Base-by-base conservation (phyloP, 768 basidiomycete species). In the Rhodotorula kratochvilovae region DNA sequence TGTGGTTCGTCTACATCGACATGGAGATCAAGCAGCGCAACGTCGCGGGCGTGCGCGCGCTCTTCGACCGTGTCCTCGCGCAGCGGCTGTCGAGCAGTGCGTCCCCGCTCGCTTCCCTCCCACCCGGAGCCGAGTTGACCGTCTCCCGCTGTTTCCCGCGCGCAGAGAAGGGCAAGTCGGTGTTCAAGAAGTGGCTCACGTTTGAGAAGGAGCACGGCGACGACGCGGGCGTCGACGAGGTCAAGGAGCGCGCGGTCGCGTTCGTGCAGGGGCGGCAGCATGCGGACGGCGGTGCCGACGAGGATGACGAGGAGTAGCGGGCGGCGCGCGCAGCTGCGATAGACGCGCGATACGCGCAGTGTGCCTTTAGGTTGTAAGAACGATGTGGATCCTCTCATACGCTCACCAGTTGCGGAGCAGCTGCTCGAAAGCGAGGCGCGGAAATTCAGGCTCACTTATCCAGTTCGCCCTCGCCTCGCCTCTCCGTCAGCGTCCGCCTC, bases 111-210 rank as follows among this genome's bases (percentile, higher is more conserved):
- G 39, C 7, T 46, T 56, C 42, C 55, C 43, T 39, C 29, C 57
- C 25, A 23, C 42, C 3, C 4, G 23, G 8, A 27, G 1, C 4
- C n/a, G 1, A 13, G 54, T 1, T 48, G 76, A 64, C 64, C 57
- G 46, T 57, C 58, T 76, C 19, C 54, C 43, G 64, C 74, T n/a
- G n/a, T 19, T 75, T 75, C 68, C 61, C 36, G 68, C 33, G 68
- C 59, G 21, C 68, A 93, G 91, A 81, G 73, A 79, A 79, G 66
- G 76, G 74, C 59, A 79, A 79, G 68, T 86, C 88, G 39, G 89
- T 97, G 81, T 98, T 99, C 86, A 99, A 99, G 82, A 97, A 97
- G 80, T 96, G 94, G 91, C 83, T 98, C 43, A 88, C 88, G 69
- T 81, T 96, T 50, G 96, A 98, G 80, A 87, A 86, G 75, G 85